Evolutionary conservation across 2,329 filamentous ascomycete genomes (phyloP).

Genomic region (Magnaporthiopsis incrustans): DNA sequence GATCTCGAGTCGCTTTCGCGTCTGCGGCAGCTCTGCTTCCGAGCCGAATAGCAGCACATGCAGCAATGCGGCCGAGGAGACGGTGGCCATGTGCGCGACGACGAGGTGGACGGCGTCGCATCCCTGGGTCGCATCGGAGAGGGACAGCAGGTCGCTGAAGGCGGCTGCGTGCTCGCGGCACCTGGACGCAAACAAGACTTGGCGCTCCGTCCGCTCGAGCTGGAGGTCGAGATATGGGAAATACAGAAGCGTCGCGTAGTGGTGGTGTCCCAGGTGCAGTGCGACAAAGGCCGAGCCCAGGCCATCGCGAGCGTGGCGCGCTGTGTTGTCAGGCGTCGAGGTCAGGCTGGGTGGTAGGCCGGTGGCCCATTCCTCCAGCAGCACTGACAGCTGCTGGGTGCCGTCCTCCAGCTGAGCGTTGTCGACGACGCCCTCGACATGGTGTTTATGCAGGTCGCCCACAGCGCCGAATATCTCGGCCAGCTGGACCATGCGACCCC

Average conservation of each 20-base stretch:
- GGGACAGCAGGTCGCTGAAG: conserved; percentile 5
- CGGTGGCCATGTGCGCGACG: conserved; percentile 26
- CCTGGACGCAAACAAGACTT: neutral
- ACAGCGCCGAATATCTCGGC: neutral
- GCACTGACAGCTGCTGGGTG: neutral
- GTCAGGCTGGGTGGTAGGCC: neutral
- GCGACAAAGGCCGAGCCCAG: conserved; percentile 7
- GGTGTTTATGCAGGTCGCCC: conserved; percentile 1
- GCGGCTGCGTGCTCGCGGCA: neutral
- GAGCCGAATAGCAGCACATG: conserved; percentile 25
- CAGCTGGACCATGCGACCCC: conserved; percentile 7
- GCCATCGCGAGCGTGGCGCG: neutral
- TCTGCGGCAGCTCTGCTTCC: conserved; percentile 7
- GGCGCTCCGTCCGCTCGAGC: neutral
- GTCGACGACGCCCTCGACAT: conserved; percentile 1
- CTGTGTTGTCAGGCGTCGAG: conserved; percentile 2
- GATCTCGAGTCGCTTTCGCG: conserved; percentile 8
- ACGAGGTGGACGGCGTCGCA: conserved; percentile 24
- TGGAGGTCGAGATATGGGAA: conserved; percentile 6
- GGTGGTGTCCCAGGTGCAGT: conserved; percentile 5
- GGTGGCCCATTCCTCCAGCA: neutral
- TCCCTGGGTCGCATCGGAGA: conserved; percentile 4
- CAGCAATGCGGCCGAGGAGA: conserved; percentile 26
- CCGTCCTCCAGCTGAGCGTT: neutral
- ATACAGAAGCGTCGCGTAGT: conserved; percentile 6